These are phyloP conservation scores for Monascus purpureus DNA, from an alignment of 495 filamentous ascomycete species.

Conservation along the genomic window DNA sequence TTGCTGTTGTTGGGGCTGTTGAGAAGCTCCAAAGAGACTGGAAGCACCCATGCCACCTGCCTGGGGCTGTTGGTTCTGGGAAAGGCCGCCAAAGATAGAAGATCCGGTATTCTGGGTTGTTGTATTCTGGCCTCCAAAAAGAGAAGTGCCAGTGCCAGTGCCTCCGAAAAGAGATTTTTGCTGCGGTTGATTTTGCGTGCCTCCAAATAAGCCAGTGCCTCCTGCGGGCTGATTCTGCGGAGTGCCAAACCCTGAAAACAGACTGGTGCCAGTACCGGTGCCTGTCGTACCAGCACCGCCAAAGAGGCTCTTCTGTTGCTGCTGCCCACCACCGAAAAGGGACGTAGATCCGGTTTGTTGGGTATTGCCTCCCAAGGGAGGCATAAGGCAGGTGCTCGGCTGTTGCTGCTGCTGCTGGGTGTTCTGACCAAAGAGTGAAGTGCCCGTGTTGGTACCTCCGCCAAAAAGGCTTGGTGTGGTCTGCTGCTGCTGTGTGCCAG, in stretches of 20 bases:
- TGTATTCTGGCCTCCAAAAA: slow-evolving; percentile 19
- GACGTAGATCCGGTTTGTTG: slow-evolving; percentile 17
- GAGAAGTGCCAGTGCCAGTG: slow-evolving; percentile 14
- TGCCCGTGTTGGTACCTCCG: slow-evolving; percentile 13
- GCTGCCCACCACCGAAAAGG: slow-evolving; percentile 26
- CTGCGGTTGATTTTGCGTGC: slow-evolving; percentile 28
- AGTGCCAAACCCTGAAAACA: slow-evolving; percentile 15
- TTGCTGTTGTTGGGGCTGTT: slow-evolving; percentile 31
- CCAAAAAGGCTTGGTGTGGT: slow-evolving; percentile 30
- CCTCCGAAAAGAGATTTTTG: slow-evolving; percentile 49
- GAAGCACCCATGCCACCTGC: slow-evolving; percentile 29
- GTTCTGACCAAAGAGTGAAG: slow-evolving; percentile 27
- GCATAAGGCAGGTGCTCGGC: slow-evolving; percentile 19
- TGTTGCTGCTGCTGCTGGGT: slow-evolving; percentile 26
- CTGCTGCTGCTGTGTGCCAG: slow-evolving; percentile 25
- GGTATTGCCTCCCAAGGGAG: slow-evolving; percentile 29
- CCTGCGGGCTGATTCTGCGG: slow-evolving; percentile 9
- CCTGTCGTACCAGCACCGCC: slow-evolving; percentile 12
- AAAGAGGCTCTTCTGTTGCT: slow-evolving; percentile 27
- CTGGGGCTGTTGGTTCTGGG: slow-evolving; percentile 48
- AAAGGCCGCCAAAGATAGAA: slow-evolving; percentile 44
- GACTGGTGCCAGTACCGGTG: slow-evolving; percentile 10
- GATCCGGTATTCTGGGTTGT: slow-evolving; percentile 26
- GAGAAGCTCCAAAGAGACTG: slow-evolving; percentile 52
- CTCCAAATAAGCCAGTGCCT: slow-evolving; percentile 24